Evolutionary conservation across 371 early-diverging fungal genomes (phyloP).

Genomic region (Coelomomyces lativittatus): DNA sequence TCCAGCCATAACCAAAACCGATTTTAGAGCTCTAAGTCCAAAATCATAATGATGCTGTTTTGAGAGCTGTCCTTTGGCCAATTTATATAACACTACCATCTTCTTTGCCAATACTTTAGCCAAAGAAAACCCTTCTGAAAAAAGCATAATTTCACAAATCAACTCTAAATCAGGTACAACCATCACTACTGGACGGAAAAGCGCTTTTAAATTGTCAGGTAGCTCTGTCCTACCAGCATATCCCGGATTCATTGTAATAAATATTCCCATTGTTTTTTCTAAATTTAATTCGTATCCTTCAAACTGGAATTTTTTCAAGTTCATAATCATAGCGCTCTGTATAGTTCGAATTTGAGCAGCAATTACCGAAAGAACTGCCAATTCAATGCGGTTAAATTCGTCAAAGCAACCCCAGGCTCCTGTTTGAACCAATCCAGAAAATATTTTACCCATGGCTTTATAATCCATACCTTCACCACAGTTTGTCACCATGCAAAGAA

Average conservation of each 20-base stretch:
- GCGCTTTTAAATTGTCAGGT: slow-evolving; percentile 37
- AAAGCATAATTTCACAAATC: slow-evolving; percentile 43
- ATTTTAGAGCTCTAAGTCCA: slow-evolving; percentile 16
- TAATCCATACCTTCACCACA: slow-evolving; percentile 47
- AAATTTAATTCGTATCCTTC: slow-evolving; percentile 34
- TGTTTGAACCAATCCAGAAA: slow-evolving; percentile 31
- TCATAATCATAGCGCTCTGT: slow-evolving; percentile 31
- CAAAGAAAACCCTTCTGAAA: slow-evolving; percentile 35
- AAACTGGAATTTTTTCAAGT: slow-evolving; percentile 30
- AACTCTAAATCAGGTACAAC: slow-evolving; percentile 37
- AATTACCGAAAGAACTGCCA: slow-evolving; percentile 35
- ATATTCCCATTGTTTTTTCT: slow-evolving; percentile 32
- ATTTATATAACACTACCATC: slow-evolving; percentile 34
- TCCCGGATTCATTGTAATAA: slow-evolving; percentile 37
- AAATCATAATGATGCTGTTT: slow-evolving; percentile 47
- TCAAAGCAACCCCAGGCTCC: slow-evolving; percentile 50
- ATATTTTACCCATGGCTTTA: slow-evolving; percentile 37
- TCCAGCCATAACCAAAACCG: slow-evolving; percentile 27
- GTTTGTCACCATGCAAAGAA: slow-evolving; percentile 42
- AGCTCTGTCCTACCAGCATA: slow-evolving; percentile 43
- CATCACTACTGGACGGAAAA: slow-evolving; percentile 44
- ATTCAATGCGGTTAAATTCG: slow-evolving; percentile 45
- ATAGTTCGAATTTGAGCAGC: slow-evolving; percentile 41
- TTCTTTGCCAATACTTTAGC: slow-evolving; percentile 37
- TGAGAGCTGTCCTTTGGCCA: slow-evolving; percentile 29